Percentiles rank a stretch among this genome's conserved stretches.
phyloP scores from a whole-genome alignment of 768 basidiomycete species.

The Pleurotus djamor region DNA sequence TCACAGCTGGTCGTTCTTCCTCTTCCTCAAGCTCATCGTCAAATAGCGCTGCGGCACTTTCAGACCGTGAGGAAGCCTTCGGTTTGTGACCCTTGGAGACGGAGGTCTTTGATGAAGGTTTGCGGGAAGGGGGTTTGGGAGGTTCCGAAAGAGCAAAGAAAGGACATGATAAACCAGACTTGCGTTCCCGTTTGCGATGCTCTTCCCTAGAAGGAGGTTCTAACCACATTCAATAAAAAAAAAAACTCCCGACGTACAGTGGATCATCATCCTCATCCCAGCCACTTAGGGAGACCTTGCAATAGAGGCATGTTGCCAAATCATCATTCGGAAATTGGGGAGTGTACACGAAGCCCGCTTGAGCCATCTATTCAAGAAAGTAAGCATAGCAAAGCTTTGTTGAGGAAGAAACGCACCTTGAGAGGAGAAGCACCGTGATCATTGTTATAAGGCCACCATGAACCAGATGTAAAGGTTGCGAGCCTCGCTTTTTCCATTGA shows the following conservation, averaged over 20 bases:
- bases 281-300: constrained; percentile 72
- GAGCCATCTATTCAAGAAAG: constrained; percentile 63
- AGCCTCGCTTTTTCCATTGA: constrained; percentile 72
- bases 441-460: constrained; percentile 71
- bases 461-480: constrained; percentile 54
- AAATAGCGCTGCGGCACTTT: not conserved
- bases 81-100: not conserved
- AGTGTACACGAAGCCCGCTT: constrained; percentile 83
- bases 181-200: constrained; percentile 65
- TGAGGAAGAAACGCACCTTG: constrained; percentile 41
- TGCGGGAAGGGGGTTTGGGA: constrained; percentile 10
- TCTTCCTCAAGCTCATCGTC: not conserved
- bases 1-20: not conserved
- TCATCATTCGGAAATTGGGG: constrained; percentile 73
- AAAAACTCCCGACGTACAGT: constrained; percentile 50
- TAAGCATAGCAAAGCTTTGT: not conserved
- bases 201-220: constrained; percentile 51
- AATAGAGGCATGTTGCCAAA: constrained; percentile 84
- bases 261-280: constrained; percentile 92
- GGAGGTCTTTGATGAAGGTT: not conserved
- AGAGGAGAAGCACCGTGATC: constrained; percentile 70
- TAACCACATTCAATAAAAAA: not conserved
- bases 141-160: constrained; percentile 30
- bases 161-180: constrained; percentile 38
- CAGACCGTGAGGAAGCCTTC: constrained; percentile 6